Percentiles rank a stretch among this genome's conserved stretches.
Evolutionary conservation across 106 monocot genomes (phyloP).

Genomic region (Acorus gramineus): DNA sequence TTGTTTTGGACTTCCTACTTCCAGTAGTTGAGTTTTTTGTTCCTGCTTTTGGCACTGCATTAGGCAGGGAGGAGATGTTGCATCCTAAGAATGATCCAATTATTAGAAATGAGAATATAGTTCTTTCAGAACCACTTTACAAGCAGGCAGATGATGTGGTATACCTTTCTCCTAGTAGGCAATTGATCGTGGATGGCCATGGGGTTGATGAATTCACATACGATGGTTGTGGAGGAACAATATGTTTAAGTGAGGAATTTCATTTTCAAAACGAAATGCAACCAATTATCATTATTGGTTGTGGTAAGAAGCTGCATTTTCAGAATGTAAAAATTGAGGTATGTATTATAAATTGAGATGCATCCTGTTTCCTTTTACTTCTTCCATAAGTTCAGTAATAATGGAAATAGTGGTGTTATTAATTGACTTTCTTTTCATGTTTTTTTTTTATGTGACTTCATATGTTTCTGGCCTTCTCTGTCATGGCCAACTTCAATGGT

Average conservation of each 20-base stretch:
- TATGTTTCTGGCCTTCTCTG: no score
- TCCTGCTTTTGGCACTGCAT: constrained; percentile 60
- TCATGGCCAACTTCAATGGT: no score
- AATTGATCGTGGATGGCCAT: constrained; percentile 80
- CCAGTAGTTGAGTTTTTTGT: constrained; percentile 88
- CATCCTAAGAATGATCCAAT: constrained; percentile 81
- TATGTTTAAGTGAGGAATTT: constrained; percentile 62
- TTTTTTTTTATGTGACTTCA: no score
- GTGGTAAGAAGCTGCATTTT: constrained; percentile 80
- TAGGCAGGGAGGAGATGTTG: constrained; percentile 70
- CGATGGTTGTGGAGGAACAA: constrained; percentile 82
- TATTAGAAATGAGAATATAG: constrained; percentile 48
- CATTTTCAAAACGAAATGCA: constrained; percentile 33
- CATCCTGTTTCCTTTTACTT: no score
- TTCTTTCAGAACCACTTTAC: constrained; percentile 52
- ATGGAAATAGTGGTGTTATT: no score
- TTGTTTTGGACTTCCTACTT: constrained; percentile 91
- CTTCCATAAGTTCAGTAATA: no score
- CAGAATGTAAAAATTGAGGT: constrained; percentile 99
- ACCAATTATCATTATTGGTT: constrained; percentile 57
- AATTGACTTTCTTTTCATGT: no score
- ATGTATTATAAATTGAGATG: not conserved
- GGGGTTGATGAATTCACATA: constrained; percentile 65
- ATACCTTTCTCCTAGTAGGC: constrained; percentile 60
- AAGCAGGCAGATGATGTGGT: constrained; percentile 50